Evolutionary conservation across 768 basidiomycete species (phyloP).

Genomic region (Tricholoma hemisulphureum): DNA sequence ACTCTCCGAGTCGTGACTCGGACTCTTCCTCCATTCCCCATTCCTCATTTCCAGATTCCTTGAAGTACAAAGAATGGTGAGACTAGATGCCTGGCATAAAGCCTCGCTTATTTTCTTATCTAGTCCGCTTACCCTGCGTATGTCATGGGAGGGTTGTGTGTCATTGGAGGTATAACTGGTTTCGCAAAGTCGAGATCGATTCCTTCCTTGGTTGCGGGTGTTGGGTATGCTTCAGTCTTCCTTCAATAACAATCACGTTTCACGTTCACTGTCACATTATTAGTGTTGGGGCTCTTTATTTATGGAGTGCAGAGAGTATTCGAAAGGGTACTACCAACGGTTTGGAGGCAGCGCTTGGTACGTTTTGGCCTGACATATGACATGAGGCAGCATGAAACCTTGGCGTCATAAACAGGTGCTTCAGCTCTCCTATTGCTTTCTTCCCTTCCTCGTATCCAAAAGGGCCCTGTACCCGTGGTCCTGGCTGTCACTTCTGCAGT

Average conservation of each 20-base stretch:
- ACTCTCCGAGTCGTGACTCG: neutral
- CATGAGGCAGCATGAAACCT: neutral
- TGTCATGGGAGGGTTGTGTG: slow-evolving; percentile 71
- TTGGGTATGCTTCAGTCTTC: slow-evolving; percentile 49
- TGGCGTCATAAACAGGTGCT: slow-evolving; percentile 50
- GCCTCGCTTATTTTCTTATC: neutral
- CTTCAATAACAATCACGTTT: neutral
- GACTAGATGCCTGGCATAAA: neutral
- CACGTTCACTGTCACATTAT: neutral
- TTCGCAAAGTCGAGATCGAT: slow-evolving; percentile 71
- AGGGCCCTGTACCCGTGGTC: slow-evolving; percentile 70
- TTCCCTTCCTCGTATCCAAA: slow-evolving; percentile 67
- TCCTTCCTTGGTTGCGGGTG: slow-evolving; percentile 80
- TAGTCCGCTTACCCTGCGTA: slow-evolving; percentile 84
- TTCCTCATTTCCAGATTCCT: neutral
- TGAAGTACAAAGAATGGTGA: neutral
- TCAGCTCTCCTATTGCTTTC: slow-evolving; percentile 74
- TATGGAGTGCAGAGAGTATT: slow-evolving; percentile 77
- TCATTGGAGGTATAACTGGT: slow-evolving; percentile 74
- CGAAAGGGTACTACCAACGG: slow-evolving; percentile 71
- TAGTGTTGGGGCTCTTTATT: slow-evolving; percentile 76
- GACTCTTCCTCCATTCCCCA: neutral
- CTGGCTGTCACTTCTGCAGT: slow-evolving; percentile 61
- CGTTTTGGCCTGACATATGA: slow-evolving; percentile 16
- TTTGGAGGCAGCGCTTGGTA: slow-evolving; percentile 77